These are phyloP conservation scores for Aegilops speltoides DNA, from an alignment of 176 grass and related monocot species.

Conservation along the genomic window DNA sequence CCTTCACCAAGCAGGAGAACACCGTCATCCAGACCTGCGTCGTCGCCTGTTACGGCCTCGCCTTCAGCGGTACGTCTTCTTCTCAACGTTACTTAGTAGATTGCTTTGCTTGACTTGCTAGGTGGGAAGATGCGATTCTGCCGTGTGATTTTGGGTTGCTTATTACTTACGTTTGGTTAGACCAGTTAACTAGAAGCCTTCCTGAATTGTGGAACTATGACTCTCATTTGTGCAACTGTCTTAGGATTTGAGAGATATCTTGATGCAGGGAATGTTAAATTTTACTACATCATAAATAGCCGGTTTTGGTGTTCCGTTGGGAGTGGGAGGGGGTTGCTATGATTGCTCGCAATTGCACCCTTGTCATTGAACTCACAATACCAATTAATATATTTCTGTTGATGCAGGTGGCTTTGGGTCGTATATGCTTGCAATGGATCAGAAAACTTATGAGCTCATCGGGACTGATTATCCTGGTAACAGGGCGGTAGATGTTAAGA, in stretches of 20 bases:
- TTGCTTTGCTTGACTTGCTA: background rate
- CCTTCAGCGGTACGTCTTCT: slow-evolving; percentile 64
- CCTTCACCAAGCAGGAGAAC: slow-evolving; percentile 93
- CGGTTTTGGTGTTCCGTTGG: background rate
- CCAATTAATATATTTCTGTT: slow-evolving; percentile 13
- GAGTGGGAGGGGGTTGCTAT: background rate
- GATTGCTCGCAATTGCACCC: background rate
- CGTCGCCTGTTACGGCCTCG: slow-evolving; percentile 82
- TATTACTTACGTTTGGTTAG: background rate
- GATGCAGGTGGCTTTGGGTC: slow-evolving; percentile 76
- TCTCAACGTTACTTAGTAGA: background rate
- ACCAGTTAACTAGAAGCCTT: background rate
- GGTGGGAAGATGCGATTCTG: slow-evolving; percentile 18
- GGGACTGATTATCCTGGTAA: slow-evolving; percentile 90
- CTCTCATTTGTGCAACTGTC: background rate
- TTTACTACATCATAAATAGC: background rate
- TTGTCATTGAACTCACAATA: background rate
- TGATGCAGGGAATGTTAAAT: background rate
- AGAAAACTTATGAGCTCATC: slow-evolving; percentile 85
- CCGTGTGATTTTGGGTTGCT: background rate
- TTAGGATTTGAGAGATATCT: background rate
- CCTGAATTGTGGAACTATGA: background rate
- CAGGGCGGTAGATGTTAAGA: slow-evolving; percentile 84
- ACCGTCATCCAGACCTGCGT: slow-evolving; percentile 90
- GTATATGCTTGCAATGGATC: slow-evolving; percentile 91